A percentile compares a stretch with the other conserved stretches of the same genome.
Conservation (phyloP, 768 basidiomycete genomes). For the Trametopsis cervina region DNA sequence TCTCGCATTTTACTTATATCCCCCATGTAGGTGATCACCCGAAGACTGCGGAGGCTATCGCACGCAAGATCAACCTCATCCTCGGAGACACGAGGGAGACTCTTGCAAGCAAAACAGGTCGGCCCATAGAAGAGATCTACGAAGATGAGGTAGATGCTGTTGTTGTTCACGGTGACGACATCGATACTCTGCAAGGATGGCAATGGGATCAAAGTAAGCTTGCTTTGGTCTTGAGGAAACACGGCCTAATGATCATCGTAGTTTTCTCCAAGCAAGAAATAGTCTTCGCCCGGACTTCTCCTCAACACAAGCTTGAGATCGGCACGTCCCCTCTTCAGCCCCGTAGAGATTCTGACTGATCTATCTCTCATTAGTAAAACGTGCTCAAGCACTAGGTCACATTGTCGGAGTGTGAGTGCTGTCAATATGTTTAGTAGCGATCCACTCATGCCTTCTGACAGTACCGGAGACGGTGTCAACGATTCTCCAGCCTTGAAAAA, state of each 20-base stretch:
- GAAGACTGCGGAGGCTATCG: conserved; percentile 69
- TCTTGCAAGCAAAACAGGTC: conserved; percentile 46
- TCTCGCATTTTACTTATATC: background rate
- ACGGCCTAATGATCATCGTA: conserved; percentile 19
- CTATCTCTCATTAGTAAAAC: conserved; percentile 49
- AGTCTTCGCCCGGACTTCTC: conserved; percentile 66
- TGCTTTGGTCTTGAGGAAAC: background rate
- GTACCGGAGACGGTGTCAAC: conserved; percentile 68
- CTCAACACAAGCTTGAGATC: conserved; percentile 69
- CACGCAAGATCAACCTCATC: conserved; percentile 65
- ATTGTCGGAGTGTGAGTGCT: conserved; percentile 61
- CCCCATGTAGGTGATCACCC: conserved; percentile 44
- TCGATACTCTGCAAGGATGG: conserved; percentile 61
- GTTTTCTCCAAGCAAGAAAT: conserved; percentile 66
- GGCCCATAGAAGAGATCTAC: conserved; percentile 50
- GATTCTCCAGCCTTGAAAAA: conserved; percentile 67
- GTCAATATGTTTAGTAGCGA: conserved; percentile 2
- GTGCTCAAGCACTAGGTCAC: conserved; percentile 62
- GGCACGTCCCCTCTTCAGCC: too few relatives aligned
- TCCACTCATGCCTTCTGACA: conserved; percentile 15
- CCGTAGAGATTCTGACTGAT: too few relatives aligned
- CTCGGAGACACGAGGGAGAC: conserved; percentile 60
- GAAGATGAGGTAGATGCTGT: conserved; percentile 64
- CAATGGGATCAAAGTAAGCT: conserved; percentile 66
- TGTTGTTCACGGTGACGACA: conserved; percentile 63